A percentile compares a stretch with the other conserved stretches of the same genome.
phyloP scores from a whole-genome alignment of 1,284 basidiomycete species.

The Neonothopanus nambi region DNA sequence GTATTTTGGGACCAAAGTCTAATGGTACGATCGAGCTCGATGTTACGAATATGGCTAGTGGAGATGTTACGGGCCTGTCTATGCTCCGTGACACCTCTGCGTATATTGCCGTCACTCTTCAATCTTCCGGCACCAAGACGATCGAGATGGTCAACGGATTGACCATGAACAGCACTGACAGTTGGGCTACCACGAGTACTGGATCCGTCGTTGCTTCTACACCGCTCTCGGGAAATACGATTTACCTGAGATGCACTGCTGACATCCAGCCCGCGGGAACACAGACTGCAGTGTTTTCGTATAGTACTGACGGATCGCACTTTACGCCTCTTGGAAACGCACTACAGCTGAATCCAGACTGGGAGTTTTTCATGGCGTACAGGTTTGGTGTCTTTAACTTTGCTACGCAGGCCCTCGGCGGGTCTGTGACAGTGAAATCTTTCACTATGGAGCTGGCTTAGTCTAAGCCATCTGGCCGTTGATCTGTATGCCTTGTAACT shows the following conservation, averaged over 20 bases:
- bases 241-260: constrained; percentile 25
- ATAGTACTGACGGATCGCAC: constrained; percentile 19
- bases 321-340: constrained; percentile 18
- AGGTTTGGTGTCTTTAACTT: constrained; percentile 29
- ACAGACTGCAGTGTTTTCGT: constrained; percentile 20
- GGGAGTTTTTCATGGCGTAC: constrained; percentile 22
- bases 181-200: constrained; percentile 23
- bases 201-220: constrained; percentile 22
- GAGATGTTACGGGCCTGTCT: constrained; percentile 27
- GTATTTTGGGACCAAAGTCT: constrained; percentile 24
- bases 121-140: constrained; percentile 14
- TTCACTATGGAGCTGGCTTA: not conserved
- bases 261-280: constrained; percentile 21
- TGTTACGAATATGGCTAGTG: constrained; percentile 22
- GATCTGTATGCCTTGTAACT: no score
- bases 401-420: constrained; percentile 25
- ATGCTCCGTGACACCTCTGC: constrained; percentile 25
- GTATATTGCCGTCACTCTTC: constrained; percentile 24
- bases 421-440: constrained; percentile 19
- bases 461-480: not conserved
- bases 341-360: constrained; percentile 22
- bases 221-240: constrained; percentile 15
- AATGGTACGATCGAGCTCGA: constrained; percentile 26
- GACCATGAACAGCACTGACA: constrained; percentile 19
- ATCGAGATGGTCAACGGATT: constrained; percentile 22